phyloP scores from a whole-genome alignment of 805 yeast species.

The Pichia occidentalis region DNA sequence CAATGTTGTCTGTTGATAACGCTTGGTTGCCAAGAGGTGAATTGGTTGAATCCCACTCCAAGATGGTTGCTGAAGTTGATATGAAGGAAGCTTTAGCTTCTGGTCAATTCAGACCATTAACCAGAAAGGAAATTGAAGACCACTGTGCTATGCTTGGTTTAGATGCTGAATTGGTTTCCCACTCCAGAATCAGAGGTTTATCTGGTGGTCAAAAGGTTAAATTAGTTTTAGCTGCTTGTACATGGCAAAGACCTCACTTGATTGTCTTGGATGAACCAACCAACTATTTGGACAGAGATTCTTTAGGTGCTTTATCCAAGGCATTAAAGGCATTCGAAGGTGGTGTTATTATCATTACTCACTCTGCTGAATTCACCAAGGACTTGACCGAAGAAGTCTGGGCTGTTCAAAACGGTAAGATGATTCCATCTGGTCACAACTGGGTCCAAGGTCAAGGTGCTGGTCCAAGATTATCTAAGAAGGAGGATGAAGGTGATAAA shows the following conservation, averaged over 20 bases:
- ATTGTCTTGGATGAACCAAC: slow-evolving; percentile 99
- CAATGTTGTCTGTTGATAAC: slow-evolving; percentile 99
- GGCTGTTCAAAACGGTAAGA: slow-evolving; percentile 97
- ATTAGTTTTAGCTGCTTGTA: slow-evolving; percentile 99
- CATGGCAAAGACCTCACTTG: slow-evolving; percentile 99
- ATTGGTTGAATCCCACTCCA: slow-evolving; percentile 92
- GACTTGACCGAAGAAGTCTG: slow-evolving; percentile 99
- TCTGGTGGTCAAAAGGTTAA: slow-evolving; percentile 99
- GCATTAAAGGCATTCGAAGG: slow-evolving; percentile 98
- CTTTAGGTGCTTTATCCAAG: slow-evolving; percentile 98
- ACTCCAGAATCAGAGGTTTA: slow-evolving; percentile 99
- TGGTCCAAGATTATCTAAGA: slow-evolving; percentile 99
- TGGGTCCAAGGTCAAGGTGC: slow-evolving; percentile 99
- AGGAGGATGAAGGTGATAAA: slow-evolving; percentile 92
- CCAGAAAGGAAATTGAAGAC: slow-evolving; percentile 99
- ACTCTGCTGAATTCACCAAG: slow-evolving; percentile 99
- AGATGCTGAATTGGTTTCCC: slow-evolving; percentile 98
- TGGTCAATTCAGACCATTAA: slow-evolving; percentile 99
- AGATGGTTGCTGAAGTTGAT: slow-evolving; percentile 99
- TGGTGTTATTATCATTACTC: slow-evolving; percentile 99
- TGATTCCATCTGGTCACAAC: slow-evolving; percentile 99
- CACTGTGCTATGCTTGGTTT: slow-evolving; percentile 98
- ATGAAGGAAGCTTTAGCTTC: slow-evolving; percentile 99
- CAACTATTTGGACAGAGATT: slow-evolving; percentile 98
- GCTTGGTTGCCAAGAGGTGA: slow-evolving; percentile 99